Evolutionary conservation across 495 filamentous ascomycete species (phyloP).

Genomic region (Penicillium waksmanii): DNA sequence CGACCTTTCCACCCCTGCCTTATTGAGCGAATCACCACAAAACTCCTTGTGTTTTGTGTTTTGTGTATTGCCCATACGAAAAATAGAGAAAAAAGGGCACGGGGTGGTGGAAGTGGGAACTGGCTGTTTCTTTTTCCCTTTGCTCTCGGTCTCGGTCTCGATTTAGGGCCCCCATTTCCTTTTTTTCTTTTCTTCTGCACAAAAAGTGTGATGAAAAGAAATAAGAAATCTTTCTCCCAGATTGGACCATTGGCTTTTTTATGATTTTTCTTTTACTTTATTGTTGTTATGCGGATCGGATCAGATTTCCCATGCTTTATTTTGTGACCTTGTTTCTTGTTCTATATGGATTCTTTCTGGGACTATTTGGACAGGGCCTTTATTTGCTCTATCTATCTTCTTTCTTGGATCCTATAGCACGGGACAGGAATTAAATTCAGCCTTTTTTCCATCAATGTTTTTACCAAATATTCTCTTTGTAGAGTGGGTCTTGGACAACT

Average conservation of each 20-base stretch:
- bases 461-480: conserved; percentile 8
- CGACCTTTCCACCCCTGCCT: conserved; percentile 19
- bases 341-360: not conserved
- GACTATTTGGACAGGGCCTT: not conserved
- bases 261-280: too few species aligned
- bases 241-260: not conserved
- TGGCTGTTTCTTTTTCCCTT: not conserved
- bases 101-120: not conserved
- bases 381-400: not conserved
- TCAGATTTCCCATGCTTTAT: not conserved
- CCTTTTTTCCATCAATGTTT: not conserved
- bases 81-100: too few species aligned
- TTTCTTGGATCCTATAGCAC: not conserved
- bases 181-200: too few species aligned
- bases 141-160: not conserved
- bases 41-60: conserved; percentile 19
- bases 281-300: not conserved
- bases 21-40: not conserved
- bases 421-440: conserved; percentile 4
- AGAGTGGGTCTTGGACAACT: too few species aligned
- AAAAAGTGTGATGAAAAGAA: too few species aligned
- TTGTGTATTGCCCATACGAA: too few species aligned
- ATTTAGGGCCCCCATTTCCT: not conserved
- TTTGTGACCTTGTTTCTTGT: not conserved
- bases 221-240: not conserved